Evolutionary conservation across 345 rosid species (phyloP).

Genomic region (Eucalyptus melliodora): DNA sequence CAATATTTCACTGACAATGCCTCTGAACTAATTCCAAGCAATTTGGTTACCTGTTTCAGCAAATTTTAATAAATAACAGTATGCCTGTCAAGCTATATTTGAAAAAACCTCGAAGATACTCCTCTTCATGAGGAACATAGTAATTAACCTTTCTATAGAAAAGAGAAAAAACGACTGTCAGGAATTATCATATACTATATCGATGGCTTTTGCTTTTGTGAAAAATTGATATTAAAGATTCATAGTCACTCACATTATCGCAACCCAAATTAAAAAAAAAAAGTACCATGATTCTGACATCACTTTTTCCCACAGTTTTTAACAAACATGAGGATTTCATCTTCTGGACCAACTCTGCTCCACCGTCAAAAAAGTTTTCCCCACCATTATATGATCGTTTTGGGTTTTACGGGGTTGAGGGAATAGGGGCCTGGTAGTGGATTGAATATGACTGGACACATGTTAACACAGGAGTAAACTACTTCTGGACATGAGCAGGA

Average conservation of each 20-base stretch:
- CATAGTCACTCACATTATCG: background rate
- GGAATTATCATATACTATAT: background rate
- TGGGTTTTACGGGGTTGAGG: background rate
- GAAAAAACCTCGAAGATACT: background rate
- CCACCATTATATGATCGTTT: background rate
- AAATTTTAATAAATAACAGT: background rate
- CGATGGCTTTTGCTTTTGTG: background rate
- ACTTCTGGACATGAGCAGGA: background rate
- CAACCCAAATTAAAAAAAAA: background rate
- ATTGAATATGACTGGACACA: background rate
- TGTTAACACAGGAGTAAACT: background rate
- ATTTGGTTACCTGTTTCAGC: constrained; percentile 35
- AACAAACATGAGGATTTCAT: background rate
- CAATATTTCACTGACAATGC: constrained; percentile 28
- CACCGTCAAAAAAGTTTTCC: background rate
- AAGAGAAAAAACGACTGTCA: background rate
- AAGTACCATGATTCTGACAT: background rate
- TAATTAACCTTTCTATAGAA: background rate
- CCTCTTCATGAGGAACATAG: background rate
- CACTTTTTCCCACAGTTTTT: background rate
- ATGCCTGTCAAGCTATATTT: background rate
- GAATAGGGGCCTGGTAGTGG: background rate
- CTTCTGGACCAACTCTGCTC: background rate
- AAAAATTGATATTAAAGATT: background rate
- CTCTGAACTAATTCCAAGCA: constrained; percentile 50